These are phyloP conservation scores for Microthlaspi erraticum DNA, from an alignment of 345 rosid genomes.

Conservation along the genomic window DNA sequence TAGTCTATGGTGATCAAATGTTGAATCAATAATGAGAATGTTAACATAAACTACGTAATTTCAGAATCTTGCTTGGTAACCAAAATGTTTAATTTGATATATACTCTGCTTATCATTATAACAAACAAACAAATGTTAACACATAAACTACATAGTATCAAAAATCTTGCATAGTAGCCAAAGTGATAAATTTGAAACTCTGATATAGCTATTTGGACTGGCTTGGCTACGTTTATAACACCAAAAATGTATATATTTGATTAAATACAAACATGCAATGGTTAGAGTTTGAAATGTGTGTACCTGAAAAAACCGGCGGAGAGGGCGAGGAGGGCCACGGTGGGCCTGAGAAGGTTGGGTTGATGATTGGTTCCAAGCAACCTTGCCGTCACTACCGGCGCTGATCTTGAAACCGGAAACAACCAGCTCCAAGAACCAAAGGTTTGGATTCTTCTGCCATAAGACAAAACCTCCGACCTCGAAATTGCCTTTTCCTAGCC, in stretches of 20 bases:
- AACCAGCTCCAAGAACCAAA: conserved; percentile 83
- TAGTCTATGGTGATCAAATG: too few species aligned
- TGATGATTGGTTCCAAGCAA: conserved; percentile 91
- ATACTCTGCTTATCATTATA: too few species aligned
- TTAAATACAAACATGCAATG: background rate
- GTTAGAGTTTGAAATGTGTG: background rate
- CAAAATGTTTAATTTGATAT: background rate
- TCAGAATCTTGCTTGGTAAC: background rate
- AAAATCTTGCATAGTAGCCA: too few species aligned
- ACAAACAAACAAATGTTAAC: too few species aligned
- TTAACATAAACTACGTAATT: background rate
- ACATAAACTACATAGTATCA: too few species aligned
- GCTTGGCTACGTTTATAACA: background rate
- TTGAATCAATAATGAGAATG: too few species aligned
- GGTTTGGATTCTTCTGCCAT: conserved; percentile 92
- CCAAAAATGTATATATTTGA: too few species aligned
- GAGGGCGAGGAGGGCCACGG: conserved; percentile 82
- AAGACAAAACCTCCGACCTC: conserved; percentile 91
- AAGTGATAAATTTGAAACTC: too few species aligned
- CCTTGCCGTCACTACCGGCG: conserved; percentile 90
- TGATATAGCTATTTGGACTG: background rate
- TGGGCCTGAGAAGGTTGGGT: conserved; percentile 81
- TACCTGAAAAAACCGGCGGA: conserved; percentile 95
- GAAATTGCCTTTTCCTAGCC: conserved; percentile 47
- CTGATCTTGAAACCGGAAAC: conserved; percentile 88